Evolutionary conservation across 495 filamentous ascomycete genomes (phyloP).

Genomic region (Penicillium goetzii): DNA sequence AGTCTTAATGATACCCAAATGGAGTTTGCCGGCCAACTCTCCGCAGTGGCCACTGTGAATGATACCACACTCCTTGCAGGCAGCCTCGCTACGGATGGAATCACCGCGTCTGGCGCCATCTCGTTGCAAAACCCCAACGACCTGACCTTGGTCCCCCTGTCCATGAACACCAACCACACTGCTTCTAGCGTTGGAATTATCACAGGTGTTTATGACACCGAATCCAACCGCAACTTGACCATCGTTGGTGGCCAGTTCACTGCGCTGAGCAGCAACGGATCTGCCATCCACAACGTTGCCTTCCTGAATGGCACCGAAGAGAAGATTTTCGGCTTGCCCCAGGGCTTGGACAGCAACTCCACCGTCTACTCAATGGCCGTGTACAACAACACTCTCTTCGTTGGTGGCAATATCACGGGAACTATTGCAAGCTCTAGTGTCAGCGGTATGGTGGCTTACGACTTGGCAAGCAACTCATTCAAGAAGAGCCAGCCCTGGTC

Average conservation of each 20-base stretch:
- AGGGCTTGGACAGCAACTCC: conserved; percentile 69
- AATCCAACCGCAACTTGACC: conserved; percentile 74
- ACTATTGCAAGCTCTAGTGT: conserved; percentile 62
- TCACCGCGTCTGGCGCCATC: conserved; percentile 70
- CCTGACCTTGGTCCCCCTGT: conserved; percentile 57
- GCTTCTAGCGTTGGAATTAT: conserved; percentile 65
- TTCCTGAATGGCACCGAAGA: conserved; percentile 69
- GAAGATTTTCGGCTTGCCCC: conserved; percentile 69
- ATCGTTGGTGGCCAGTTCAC: conserved; percentile 88
- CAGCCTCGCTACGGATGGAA: conserved; percentile 69
- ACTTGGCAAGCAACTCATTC: conserved; percentile 65
- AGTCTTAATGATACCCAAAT: conserved; percentile 71
- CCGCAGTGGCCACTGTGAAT: conserved; percentile 65
- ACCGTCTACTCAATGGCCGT: conserved; percentile 73
- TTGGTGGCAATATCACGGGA: conserved; percentile 79
- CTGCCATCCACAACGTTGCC: conserved; percentile 73
- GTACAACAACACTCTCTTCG: conserved; percentile 71
- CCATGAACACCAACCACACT: conserved; percentile 63
- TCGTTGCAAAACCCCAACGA: conserved; percentile 56
- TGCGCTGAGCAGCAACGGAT: conserved; percentile 68
- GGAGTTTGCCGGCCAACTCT: conserved; percentile 70
- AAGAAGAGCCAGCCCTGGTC: conserved; percentile 67
- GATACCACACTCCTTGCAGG: conserved; percentile 74
- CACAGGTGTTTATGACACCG: conserved; percentile 74
- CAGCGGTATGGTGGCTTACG: conserved; percentile 78